Evolutionary conservation across 2,329 filamentous ascomycete genomes (phyloP).

Genomic region (Fusarium dlaminii): DNA sequence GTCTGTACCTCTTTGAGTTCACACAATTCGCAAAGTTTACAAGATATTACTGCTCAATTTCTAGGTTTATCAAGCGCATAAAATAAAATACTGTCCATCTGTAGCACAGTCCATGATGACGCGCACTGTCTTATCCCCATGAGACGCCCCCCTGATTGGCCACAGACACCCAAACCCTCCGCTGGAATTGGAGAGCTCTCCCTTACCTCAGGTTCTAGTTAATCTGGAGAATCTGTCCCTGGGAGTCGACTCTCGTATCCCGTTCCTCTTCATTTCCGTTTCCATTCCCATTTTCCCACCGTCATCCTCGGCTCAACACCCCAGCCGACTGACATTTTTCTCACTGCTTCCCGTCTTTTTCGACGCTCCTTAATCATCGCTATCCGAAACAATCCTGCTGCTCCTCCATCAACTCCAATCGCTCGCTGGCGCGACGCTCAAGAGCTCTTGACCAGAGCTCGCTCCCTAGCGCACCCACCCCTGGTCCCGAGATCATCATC

Average conservation of each 20-base stretch:
- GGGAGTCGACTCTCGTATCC: conserved; percentile 20
- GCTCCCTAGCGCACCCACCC: conserved; percentile 40
- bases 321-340: conserved; percentile 13
- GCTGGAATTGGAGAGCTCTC: conserved; percentile 30
- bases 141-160: conserved; percentile 18
- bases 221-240: conserved; percentile 16
- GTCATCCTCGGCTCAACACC: conserved; percentile 8
- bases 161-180: not conserved
- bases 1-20: not conserved
- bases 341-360: conserved; percentile 5
- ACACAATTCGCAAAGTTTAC: not conserved
- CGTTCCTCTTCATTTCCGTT: conserved; percentile 10
- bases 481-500: conserved; percentile 24
- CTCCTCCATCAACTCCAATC: not conserved
- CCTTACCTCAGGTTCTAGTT: conserved; percentile 23
- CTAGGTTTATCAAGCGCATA: not conserved
- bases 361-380: conserved; percentile 6
- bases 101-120: conserved; percentile 11
- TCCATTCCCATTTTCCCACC: conserved; percentile 6
- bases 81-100: too few species aligned
- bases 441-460: conserved; percentile 40
- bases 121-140: conserved; percentile 2
- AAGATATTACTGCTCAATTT: not conserved
- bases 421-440: conserved; percentile 3
- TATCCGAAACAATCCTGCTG: not conserved